Evolutionary conservation across 768 basidiomycete genomes (phyloP).

Genomic region (Mycena indigotica): DNA sequence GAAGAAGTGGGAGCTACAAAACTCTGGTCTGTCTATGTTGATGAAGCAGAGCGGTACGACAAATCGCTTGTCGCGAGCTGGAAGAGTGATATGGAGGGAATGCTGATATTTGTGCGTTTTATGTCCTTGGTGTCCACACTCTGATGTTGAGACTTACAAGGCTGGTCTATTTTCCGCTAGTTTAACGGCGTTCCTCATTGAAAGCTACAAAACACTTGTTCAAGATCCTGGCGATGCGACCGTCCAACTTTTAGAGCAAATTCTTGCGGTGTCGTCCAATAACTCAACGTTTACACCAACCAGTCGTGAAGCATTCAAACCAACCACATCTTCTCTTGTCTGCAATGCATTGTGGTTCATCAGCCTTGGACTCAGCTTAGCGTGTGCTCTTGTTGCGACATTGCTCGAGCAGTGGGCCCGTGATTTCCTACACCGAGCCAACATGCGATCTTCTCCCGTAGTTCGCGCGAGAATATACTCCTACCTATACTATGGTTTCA

Average conservation of each 20-base stretch:
- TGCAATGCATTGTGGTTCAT: slow-evolving; percentile 2
- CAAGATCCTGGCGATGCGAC: not conserved
- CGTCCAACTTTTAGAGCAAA: not conserved
- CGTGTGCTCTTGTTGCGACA: not conserved
- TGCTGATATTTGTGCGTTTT: too few species aligned
- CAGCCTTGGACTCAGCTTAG: slow-evolving; percentile 1
- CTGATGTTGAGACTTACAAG: too few species aligned
- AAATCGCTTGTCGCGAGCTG: too few species aligned
- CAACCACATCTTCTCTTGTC: not conserved
- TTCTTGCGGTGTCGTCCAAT: not conserved
- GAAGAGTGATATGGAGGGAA: too few species aligned
- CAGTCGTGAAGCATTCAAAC: not conserved
- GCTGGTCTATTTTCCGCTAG: not conserved
- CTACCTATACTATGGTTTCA: not conserved
- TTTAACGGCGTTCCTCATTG: not conserved
- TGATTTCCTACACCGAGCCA: not conserved
- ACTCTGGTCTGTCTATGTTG: too few species aligned
- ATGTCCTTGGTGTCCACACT: too few species aligned
- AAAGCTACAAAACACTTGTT: not conserved
- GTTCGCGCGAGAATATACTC: not conserved
- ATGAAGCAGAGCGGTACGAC: too few species aligned
- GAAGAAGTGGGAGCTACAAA: too few species aligned
- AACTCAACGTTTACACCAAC: not conserved
- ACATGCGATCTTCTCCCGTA: not conserved
- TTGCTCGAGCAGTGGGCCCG: not conserved